Evolutionary conservation across 1,284 basidiomycete species (phyloP).

Genomic region (Neonothopanus nambi): DNA sequence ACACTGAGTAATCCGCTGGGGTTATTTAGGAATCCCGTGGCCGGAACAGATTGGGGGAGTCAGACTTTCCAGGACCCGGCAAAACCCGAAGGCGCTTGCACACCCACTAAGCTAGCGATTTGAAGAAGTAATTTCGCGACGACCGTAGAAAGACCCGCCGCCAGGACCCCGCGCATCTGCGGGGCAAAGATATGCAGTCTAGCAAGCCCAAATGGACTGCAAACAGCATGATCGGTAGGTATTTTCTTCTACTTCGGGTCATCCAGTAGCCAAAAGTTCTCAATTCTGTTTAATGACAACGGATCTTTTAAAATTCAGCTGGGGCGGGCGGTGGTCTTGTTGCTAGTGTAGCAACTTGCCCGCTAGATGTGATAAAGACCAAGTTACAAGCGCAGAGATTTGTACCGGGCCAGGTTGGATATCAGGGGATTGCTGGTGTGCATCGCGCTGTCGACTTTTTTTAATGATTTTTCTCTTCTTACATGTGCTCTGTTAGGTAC

Average conservation of each 20-base stretch:
- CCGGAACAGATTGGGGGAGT: background rate
- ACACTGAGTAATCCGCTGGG: too few species aligned
- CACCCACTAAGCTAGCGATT: background rate
- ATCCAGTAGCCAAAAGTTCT: background rate
- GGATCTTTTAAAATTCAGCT: constrained; percentile 45
- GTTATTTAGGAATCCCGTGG: constrained; percentile 5
- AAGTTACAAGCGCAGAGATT: constrained; percentile 89
- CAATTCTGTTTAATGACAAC: constrained; percentile 15
- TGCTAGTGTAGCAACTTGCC: constrained; percentile 93
- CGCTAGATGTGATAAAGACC: constrained; percentile 97
- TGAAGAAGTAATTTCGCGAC: constrained; percentile 15
- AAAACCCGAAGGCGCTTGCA: background rate
- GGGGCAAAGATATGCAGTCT: constrained; percentile 66
- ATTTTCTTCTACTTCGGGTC: constrained; percentile 4
- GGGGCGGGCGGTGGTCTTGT: constrained; percentile 88
- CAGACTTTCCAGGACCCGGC: background rate
- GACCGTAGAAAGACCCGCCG: constrained; percentile 29
- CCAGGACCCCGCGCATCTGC: constrained; percentile 51
- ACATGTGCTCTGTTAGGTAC: constrained; percentile 50
- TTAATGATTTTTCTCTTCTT: too few species aligned
- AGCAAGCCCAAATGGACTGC: constrained; percentile 61
- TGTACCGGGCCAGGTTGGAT: constrained; percentile 64
- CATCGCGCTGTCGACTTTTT: constrained; percentile 16
- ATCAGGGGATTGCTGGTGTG: constrained; percentile 77
- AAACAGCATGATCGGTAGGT: constrained; percentile 75